Percentiles rank a stretch among this genome's conserved stretches.
Evolutionary conservation across 1,139 yeast species (phyloP).

Genomic region (Pichiaceae sp.): DNA sequence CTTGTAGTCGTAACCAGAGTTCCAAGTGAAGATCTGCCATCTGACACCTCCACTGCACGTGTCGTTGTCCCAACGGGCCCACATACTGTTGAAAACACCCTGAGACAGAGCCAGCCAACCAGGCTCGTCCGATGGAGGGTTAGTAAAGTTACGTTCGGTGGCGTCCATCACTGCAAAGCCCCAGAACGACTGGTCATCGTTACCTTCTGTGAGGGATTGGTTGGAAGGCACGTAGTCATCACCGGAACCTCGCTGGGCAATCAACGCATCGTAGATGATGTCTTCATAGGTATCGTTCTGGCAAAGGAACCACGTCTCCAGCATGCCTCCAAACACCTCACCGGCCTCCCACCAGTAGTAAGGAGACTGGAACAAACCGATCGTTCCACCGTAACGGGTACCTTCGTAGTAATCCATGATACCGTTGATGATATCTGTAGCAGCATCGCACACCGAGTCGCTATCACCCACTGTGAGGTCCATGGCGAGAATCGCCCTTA

Average conservation of each 20-base stretch:
- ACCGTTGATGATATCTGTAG: constrained; percentile 52
- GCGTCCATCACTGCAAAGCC: constrained; percentile 79
- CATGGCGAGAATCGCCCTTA: background rate
- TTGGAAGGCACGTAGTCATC: constrained; percentile 68
- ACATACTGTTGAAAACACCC: constrained; percentile 72
- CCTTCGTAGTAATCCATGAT: constrained; percentile 70
- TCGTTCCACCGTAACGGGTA: constrained; percentile 45
- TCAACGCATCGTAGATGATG: constrained; percentile 47
- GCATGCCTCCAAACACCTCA: constrained; percentile 72
- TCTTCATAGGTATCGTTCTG: constrained; percentile 52
- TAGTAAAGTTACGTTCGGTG: constrained; percentile 68
- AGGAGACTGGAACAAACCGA: constrained; percentile 70
- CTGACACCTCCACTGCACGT: constrained; percentile 71
- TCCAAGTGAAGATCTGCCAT: constrained; percentile 80
- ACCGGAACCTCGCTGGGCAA: constrained; percentile 59
- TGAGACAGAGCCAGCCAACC: constrained; percentile 66
- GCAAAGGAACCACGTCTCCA: constrained; percentile 60
- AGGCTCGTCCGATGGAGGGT: constrained; percentile 38
- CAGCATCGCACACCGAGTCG: constrained; percentile 36
- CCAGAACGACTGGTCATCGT: constrained; percentile 93
- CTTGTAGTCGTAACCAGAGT: constrained; percentile 70
- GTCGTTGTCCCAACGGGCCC: constrained; percentile 60
- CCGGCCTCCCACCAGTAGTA: constrained; percentile 97
- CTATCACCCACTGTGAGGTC: constrained; percentile 19
- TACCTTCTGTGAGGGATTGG: constrained; percentile 75